These are phyloP conservation scores for Galerina marginata DNA, from an alignment of 768 basidiomycete genomes.

Conservation along the genomic window DNA sequence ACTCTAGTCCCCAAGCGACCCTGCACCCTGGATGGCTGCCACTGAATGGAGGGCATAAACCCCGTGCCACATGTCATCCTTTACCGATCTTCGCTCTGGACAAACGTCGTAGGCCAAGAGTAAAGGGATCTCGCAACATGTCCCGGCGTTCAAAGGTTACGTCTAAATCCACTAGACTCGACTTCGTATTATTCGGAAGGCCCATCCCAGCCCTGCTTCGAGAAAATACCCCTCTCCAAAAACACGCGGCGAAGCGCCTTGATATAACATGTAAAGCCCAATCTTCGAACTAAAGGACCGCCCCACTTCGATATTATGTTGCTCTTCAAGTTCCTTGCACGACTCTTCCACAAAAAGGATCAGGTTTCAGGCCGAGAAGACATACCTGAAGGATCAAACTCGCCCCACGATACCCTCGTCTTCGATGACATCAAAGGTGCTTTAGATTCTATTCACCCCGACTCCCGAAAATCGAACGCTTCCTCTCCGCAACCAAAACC, in stretches of 20 bases:
- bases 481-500: constrained; percentile 12
- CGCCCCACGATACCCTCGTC: background rate
- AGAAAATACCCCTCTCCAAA: too few species aligned
- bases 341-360: constrained; percentile 14
- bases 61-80: too few species aligned
- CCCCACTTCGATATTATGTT: constrained; percentile 9
- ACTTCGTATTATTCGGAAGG: too few species aligned
- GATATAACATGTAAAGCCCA: constrained; percentile 1
- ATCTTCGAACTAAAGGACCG: background rate
- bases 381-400: background rate
- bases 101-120: too few species aligned
- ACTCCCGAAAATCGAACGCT: background rate
- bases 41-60: too few species aligned
- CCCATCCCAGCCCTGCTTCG: too few species aligned
- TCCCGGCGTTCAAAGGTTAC: too few species aligned
- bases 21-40: too few species aligned
- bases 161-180: too few species aligned
- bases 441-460: background rate
- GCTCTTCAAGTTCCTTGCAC: constrained; percentile 5
- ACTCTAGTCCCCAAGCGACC: too few species aligned
- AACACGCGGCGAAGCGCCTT: background rate
- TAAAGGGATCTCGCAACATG: too few species aligned
- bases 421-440: background rate
- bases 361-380: background rate
- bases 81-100: too few species aligned